Conservation (phyloP, 73 alveolate species). For the Tetrahymena malaccensis region DNA sequence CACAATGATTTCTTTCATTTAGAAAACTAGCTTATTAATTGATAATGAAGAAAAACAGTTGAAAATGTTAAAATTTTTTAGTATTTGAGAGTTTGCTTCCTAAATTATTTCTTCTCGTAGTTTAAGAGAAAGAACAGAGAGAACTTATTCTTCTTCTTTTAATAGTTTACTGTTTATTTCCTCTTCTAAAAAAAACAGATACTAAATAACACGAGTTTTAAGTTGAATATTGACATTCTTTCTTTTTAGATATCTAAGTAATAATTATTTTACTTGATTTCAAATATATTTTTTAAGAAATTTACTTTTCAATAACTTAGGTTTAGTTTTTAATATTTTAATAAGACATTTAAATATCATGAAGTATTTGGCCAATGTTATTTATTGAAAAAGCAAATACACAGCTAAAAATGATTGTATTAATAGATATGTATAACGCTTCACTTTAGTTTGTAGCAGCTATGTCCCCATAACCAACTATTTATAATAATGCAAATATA, state of each 20-base stretch:
- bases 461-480: not conserved
- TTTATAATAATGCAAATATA: too few species aligned
- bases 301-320: not conserved
- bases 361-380: not conserved
- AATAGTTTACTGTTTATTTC: not conserved
- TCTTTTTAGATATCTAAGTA: not conserved
- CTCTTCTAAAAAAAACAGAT: not conserved
- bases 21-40: not conserved
- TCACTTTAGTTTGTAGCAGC: not conserved
- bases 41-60: not conserved
- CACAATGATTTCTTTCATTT: not conserved
- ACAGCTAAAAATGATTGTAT: not conserved
- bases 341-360: not conserved
- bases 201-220: not conserved
- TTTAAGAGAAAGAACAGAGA: not conserved
- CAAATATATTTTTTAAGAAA: too few species aligned
- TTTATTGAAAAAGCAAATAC: not conserved
- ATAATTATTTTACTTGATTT: too few species aligned
- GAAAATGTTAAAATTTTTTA: too few species aligned
- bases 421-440: not conserved
- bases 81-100: not conserved
- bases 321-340: not conserved
- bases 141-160: not conserved
- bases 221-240: not conserved
- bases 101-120: not conserved